A percentile compares a stretch with the other conserved stretches of the same genome.
Conservation (phyloP, 495 filamentous ascomycete genomes). For the Penicillium riverlandense region DNA sequence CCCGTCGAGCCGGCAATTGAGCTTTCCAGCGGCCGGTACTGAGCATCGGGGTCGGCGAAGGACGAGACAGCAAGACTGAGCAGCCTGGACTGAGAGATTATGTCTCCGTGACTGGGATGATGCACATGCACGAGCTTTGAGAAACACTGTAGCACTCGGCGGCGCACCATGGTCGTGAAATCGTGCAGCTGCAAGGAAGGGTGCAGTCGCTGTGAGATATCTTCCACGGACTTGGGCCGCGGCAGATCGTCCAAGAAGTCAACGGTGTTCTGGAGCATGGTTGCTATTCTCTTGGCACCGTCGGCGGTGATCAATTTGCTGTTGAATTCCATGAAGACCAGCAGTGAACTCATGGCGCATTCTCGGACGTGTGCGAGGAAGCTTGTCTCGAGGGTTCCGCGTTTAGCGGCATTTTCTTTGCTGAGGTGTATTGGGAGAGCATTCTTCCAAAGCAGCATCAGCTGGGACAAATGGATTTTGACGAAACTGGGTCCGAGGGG, state of each 20-base stretch:
- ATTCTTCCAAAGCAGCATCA: constrained; percentile 97
- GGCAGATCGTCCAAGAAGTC: constrained; percentile 80
- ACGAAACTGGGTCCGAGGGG: constrained; percentile 95
- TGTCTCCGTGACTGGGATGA: constrained; percentile 71
- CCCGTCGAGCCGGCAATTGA: constrained; percentile 89
- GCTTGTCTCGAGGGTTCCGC: constrained; percentile 77
- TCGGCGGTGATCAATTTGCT: constrained; percentile 85
- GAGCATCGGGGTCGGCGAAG: constrained; percentile 88
- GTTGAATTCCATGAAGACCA: constrained; percentile 93
- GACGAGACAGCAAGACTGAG: constrained; percentile 86
- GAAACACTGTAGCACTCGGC: constrained; percentile 91
- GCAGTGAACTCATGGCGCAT: constrained; percentile 84
- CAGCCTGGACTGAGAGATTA: constrained; percentile 83
- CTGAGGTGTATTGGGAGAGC: constrained; percentile 88
- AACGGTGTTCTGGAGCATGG: constrained; percentile 93
- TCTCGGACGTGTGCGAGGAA: constrained; percentile 94
- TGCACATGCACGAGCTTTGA: constrained; percentile 82
- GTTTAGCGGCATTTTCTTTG: constrained; percentile 77
- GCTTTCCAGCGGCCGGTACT: constrained; percentile 76
- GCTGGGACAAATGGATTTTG: constrained; percentile 93
- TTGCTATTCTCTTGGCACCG: constrained; percentile 85
- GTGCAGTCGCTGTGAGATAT: constrained; percentile 75
- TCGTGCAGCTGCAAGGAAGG: constrained; percentile 88
- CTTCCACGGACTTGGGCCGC: constrained; percentile 77
- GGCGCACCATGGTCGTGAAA: constrained; percentile 84